phyloP scores from a whole-genome alignment of 305 asterid genomes.

The Caryopteris hybrid region DNA sequence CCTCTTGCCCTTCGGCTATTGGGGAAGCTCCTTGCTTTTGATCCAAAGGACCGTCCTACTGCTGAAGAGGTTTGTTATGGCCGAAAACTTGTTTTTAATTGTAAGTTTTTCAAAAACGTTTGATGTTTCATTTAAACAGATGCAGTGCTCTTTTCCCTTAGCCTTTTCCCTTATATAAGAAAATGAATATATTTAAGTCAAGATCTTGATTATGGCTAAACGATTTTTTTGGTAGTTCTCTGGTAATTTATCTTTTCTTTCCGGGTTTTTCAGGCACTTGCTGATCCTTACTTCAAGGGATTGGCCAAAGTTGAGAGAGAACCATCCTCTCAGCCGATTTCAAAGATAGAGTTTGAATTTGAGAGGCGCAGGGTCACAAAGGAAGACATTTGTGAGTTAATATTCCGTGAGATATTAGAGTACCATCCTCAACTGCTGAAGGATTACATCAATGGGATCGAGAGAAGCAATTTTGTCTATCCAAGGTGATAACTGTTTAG shows the following conservation, averaged over 20 bases:
- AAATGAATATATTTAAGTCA: background rate
- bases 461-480: slow-evolving; percentile 62
- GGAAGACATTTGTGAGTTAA: slow-evolving; percentile 74
- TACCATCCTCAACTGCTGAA: slow-evolving; percentile 83
- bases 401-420: slow-evolving; percentile 80
- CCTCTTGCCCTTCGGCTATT: slow-evolving; percentile 64
- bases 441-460: slow-evolving; percentile 64
- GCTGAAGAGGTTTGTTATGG: slow-evolving; percentile 65
- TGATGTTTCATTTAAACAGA: background rate
- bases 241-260: background rate
- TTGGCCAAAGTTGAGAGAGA: slow-evolving; percentile 74
- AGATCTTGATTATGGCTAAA: background rate
- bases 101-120: background rate
- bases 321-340: slow-evolving; percentile 69
- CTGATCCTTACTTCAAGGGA: slow-evolving; percentile 78
- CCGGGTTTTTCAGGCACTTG: slow-evolving; percentile 51
- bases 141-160: background rate
- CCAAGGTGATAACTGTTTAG: slow-evolving; percentile 48
- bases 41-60: slow-evolving; percentile 91
- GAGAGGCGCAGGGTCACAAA: slow-evolving; percentile 78
- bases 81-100: background rate
- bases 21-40: slow-evolving; percentile 81
- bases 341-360: slow-evolving; percentile 82
- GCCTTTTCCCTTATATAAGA: background rate
- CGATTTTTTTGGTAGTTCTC: background rate